Evolutionary conservation across 192 early-diverging fungal genomes (phyloP).

Genomic region (Diversispora epigaea): DNA sequence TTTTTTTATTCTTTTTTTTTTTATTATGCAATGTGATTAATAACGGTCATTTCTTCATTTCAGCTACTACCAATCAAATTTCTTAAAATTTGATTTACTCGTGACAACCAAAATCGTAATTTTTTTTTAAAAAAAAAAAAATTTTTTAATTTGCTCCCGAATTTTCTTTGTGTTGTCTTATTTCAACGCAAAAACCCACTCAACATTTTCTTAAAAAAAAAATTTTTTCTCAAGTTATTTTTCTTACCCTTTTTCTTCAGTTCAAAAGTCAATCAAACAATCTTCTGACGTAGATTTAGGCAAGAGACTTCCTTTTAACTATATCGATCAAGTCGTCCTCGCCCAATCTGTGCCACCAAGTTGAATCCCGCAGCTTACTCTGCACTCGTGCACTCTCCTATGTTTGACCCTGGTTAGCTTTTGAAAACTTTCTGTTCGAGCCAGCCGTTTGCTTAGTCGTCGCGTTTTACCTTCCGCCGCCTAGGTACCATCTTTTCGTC

Average conservation of each 20-base stretch:
- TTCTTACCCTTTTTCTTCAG: neutral
- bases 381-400: slow-evolving; percentile 24
- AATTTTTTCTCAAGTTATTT: neutral
- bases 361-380: slow-evolving; percentile 28
- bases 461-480: slow-evolving; percentile 1
- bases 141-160: neutral
- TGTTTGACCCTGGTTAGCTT: slow-evolving; percentile 33
- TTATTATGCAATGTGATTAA: too few species aligned
- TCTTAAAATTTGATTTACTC: neutral
- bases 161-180: neutral
- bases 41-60: neutral
- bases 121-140: neutral
- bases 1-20: too few species aligned
- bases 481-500: slow-evolving; percentile 7
- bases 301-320: slow-evolving; percentile 1
- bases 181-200: neutral
- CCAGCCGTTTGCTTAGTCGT: slow-evolving; percentile 25
- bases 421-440: slow-evolving; percentile 29
- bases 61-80: slow-evolving; percentile 8
- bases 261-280: neutral
- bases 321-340: slow-evolving; percentile 12
- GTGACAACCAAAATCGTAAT: neutral
- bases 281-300: neutral
- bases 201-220: neutral
- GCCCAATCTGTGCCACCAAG: slow-evolving; percentile 23